A percentile compares a stretch with the other conserved stretches of the same genome.
These are phyloP conservation scores for Aspergillus sp. DNA, from an alignment of 2,329 filamentous ascomycete species.

Conservation along the genomic window DNA sequence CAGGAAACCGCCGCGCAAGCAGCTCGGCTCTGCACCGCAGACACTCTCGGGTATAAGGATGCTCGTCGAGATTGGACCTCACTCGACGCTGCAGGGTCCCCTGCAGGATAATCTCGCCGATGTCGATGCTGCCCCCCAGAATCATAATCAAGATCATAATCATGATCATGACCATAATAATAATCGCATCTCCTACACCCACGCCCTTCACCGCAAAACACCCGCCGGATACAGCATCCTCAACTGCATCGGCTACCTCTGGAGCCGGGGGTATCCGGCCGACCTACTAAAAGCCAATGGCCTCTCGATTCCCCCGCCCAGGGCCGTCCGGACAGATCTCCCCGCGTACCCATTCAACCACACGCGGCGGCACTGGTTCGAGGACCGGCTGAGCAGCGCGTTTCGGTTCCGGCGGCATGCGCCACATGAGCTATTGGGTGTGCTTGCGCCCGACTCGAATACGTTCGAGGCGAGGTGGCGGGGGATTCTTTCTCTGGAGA, in stretches of 20 bases:
- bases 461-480: constrained; percentile 44
- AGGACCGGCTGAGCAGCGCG: constrained; percentile 28
- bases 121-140: background rate
- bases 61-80: background rate
- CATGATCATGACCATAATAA: too few relatives aligned
- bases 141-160: too few relatives aligned
- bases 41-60: background rate
- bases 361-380: constrained; percentile 42
- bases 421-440: constrained; percentile 25
- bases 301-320: too few relatives aligned
- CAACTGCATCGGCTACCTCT: too few relatives aligned
- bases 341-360: constrained; percentile 49
- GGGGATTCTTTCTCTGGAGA: constrained; percentile 38
- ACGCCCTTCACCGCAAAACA: background rate
- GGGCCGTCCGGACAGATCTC: constrained; percentile 29
- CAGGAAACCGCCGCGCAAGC: too few relatives aligned
- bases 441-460: constrained; percentile 22
- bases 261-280: too few relatives aligned
- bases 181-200: background rate
- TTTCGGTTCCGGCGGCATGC: constrained; percentile 22
- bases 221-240: background rate
- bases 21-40: too few relatives aligned
- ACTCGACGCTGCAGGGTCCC: background rate
- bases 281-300: too few relatives aligned
- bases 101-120: background rate